Percentiles rank a stretch among this genome's conserved stretches.
These are phyloP conservation scores for Nicotiana benthamiana DNA, from an alignment of 257 asterid genomes.

Conservation along the genomic window DNA sequence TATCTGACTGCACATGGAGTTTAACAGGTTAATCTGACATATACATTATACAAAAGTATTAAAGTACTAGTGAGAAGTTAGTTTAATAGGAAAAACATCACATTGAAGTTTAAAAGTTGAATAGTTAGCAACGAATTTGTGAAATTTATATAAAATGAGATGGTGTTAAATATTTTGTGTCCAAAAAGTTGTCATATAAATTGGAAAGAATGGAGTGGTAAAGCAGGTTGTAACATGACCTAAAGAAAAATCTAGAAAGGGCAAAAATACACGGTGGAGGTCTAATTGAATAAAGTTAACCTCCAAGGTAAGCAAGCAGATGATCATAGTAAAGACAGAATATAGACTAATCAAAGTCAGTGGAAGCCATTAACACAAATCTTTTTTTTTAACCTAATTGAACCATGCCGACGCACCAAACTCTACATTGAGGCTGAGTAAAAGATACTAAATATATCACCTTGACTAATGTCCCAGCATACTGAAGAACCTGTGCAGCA, in stretches of 20 bases:
- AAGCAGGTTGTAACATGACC: not conserved
- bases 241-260: not conserved
- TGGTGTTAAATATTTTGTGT: not conserved
- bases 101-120: not conserved
- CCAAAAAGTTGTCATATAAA: not conserved
- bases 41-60: not conserved
- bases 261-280: not conserved
- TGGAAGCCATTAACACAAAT: not conserved
- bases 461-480: constrained; percentile 93
- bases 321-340: not conserved
- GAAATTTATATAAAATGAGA: not conserved
- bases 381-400: not conserved
- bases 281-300: not conserved
- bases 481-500: constrained; percentile 91
- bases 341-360: not conserved
- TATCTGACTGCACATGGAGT: not conserved
- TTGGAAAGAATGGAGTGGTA: not conserved
- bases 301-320: not conserved
- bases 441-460: constrained; percentile 26
- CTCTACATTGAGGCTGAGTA: not conserved
- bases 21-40: not conserved
- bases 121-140: not conserved
- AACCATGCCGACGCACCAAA: not conserved
- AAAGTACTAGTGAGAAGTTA: not conserved
- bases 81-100: not conserved